These are phyloP conservation scores for Xanthoceras sorbifolium DNA, from an alignment of 345 rosid genomes.

Conservation along the genomic window DNA sequence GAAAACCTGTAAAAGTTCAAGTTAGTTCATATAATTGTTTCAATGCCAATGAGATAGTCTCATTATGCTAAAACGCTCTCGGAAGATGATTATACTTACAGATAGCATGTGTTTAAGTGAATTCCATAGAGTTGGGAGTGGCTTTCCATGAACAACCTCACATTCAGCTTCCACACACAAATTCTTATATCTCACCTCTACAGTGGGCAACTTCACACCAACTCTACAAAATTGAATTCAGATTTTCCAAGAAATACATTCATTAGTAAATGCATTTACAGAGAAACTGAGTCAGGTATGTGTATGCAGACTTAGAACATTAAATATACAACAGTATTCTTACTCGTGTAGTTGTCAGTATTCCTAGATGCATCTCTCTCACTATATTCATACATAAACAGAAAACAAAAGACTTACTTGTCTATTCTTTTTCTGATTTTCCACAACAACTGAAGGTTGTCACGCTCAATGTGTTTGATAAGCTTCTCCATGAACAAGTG, in stretches of 20 bases:
- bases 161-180: constrained; percentile 63
- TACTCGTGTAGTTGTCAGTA: not conserved
- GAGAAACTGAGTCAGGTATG: not conserved
- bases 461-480: constrained; percentile 66
- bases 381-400: not conserved
- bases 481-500: constrained; percentile 62
- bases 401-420: constrained; percentile 38
- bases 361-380: not conserved
- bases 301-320: not conserved
- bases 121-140: constrained; percentile 84
- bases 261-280: not conserved
- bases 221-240: constrained; percentile 39
- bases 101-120: constrained; percentile 39
- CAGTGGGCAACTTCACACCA: constrained; percentile 59
- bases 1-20: constrained; percentile 42
- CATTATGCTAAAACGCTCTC: not conserved
- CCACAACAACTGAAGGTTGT: constrained; percentile 55
- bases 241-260: not conserved
- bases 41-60: not conserved
- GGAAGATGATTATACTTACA: constrained; percentile 40
- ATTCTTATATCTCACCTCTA: constrained; percentile 64
- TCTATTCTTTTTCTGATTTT: constrained; percentile 54
- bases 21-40: no score
- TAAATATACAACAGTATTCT: not conserved
- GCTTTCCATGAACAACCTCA: constrained; percentile 67